These are phyloP conservation scores for Plasmopara viticola DNA, from an alignment of 352 stramenopile species.

Conservation along the genomic window DNA sequence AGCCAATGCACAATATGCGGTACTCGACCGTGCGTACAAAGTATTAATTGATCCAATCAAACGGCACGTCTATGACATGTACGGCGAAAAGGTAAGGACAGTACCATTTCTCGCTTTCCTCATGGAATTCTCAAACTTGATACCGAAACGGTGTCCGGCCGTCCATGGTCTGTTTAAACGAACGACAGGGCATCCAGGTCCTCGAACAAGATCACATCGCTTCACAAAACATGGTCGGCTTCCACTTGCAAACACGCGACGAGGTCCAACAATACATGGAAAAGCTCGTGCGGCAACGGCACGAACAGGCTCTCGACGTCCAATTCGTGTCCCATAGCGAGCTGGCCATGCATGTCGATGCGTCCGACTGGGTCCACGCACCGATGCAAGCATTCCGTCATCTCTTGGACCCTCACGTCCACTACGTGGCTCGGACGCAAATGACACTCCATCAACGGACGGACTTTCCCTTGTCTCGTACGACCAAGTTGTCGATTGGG, in stretches of 20 bases:
- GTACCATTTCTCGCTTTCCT: not conserved
- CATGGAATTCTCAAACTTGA: not conserved
- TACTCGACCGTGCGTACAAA: slow-evolving; percentile 80
- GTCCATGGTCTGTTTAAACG: not conserved
- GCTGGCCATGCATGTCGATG: slow-evolving; percentile 76
- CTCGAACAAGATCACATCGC: slow-evolving; percentile 50
- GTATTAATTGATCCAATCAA: slow-evolving; percentile 63
- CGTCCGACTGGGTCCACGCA: slow-evolving; percentile 55
- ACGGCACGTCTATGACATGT: slow-evolving; percentile 69
- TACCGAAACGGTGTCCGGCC: not conserved
- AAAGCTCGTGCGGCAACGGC: slow-evolving; percentile 48
- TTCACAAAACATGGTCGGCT: slow-evolving; percentile 29
- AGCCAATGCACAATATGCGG: slow-evolving; percentile 70
- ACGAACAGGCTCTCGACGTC: slow-evolving; percentile 63
- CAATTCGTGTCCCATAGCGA: slow-evolving; percentile 79
- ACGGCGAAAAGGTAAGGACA: slow-evolving; percentile 49
- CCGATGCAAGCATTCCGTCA: slow-evolving; percentile 52
- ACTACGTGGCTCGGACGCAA: slow-evolving; percentile 56
- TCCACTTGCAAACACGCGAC: slow-evolving; percentile 41
- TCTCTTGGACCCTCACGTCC: slow-evolving; percentile 38
- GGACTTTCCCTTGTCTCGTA: slow-evolving; percentile 49
- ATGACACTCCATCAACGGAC: slow-evolving; percentile 81
- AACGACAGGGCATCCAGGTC: slow-evolving; percentile 38
- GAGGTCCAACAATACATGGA: slow-evolving; percentile 53
- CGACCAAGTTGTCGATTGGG: slow-evolving; percentile 56